These are phyloP conservation scores for Xylaria venustula DNA, from an alignment of 495 filamentous ascomycete genomes.

Conservation along the genomic window DNA sequence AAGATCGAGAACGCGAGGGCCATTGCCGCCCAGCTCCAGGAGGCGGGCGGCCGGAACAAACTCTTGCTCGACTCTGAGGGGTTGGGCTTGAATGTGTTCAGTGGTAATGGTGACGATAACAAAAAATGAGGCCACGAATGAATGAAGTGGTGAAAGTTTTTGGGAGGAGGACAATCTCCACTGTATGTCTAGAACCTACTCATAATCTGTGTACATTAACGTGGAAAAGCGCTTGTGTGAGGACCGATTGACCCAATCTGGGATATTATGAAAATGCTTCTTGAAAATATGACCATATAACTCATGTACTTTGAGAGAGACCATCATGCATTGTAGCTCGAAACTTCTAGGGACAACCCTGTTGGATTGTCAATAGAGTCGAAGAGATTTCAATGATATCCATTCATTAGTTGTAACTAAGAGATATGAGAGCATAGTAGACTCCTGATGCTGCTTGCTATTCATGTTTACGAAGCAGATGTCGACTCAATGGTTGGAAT, in stretches of 20 bases:
- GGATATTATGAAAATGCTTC: background rate
- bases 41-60: slow-evolving; percentile 87
- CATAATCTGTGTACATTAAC: slow-evolving; percentile 30
- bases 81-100: slow-evolving; percentile 82
- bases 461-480: too few relatives aligned
- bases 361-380: too few relatives aligned
- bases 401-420: too few relatives aligned
- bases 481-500: too few relatives aligned
- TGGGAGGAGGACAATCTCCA: slow-evolving; percentile 35
- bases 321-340: too few relatives aligned
- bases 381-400: too few relatives aligned
- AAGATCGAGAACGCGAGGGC: slow-evolving; percentile 94
- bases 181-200: slow-evolving; percentile 37
- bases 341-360: too few relatives aligned
- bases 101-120: slow-evolving; percentile 44
- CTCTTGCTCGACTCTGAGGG: slow-evolving; percentile 87
- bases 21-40: slow-evolving; percentile 81
- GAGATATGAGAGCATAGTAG: too few relatives aligned
- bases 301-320: too few relatives aligned
- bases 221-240: background rate
- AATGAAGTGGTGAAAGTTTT: slow-evolving; percentile 1
- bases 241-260: background rate
- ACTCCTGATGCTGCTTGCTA: too few relatives aligned
- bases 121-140: slow-evolving; percentile 30
- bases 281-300: too few relatives aligned